phyloP scores from a whole-genome alignment of 257 asterid species.

The Solanum appendiculatum region DNA sequence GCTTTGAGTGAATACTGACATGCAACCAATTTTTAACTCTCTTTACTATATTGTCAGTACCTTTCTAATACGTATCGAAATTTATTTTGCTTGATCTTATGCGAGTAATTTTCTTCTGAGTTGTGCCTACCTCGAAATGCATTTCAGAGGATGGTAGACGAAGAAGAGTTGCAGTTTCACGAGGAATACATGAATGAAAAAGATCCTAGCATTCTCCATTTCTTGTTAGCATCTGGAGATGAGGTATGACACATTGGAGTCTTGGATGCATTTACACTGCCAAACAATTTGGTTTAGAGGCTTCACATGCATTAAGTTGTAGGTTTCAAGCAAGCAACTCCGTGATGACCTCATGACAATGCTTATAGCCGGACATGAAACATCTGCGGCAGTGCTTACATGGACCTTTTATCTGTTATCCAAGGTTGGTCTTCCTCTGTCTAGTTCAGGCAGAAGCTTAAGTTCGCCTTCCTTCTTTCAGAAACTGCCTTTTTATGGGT shows the following conservation, averaged over 20 bases:
- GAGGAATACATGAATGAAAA: slow-evolving; percentile 97
- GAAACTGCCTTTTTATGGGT: neutral
- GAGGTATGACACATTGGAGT: slow-evolving; percentile 44
- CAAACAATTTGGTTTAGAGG: slow-evolving; percentile 9
- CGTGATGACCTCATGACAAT: slow-evolving; percentile 97
- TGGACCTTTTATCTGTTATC: slow-evolving; percentile 98
- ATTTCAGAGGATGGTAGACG: slow-evolving; percentile 87
- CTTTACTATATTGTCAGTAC: neutral
- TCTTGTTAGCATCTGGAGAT: slow-evolving; percentile 90
- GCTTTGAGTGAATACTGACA: neutral
- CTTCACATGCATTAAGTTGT: slow-evolving; percentile 23
- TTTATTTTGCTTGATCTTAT: neutral
- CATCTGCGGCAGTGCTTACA: slow-evolving; percentile 96
- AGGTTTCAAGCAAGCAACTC: slow-evolving; percentile 99
- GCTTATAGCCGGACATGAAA: slow-evolving; percentile 99
- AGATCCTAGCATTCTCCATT: slow-evolving; percentile 98
- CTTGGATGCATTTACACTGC: slow-evolving; percentile 1
- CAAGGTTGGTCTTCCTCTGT: slow-evolving; percentile 30
- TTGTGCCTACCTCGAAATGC: neutral
- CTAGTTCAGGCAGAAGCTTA: neutral
- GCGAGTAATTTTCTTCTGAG: neutral
- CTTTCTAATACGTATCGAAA: neutral
- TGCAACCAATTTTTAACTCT: neutral
- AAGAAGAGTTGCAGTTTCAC: slow-evolving; percentile 92
- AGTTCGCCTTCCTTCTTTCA: neutral